Evolutionary conservation across 2,329 filamentous ascomycete genomes (phyloP).

Genomic region (Paraphaeosphaeria minitans): DNA sequence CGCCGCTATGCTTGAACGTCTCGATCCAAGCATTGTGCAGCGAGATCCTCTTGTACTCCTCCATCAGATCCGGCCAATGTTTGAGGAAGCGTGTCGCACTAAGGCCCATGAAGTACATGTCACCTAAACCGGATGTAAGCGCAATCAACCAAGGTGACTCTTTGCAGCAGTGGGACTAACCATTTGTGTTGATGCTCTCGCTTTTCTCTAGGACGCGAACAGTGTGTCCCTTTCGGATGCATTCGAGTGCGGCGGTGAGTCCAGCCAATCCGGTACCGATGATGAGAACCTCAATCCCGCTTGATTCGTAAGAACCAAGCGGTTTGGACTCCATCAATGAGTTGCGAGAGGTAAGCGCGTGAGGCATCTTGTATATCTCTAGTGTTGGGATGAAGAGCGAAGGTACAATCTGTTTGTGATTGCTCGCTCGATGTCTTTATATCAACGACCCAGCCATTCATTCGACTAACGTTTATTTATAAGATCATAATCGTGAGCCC

Average conservation of each 20-base stretch:
- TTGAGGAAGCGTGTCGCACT: conserved; percentile 61
- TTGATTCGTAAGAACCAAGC: conserved; percentile 57
- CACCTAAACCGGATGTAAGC: conserved; percentile 46
- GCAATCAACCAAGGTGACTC: conserved; percentile 7
- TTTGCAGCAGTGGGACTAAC: conserved; percentile 32
- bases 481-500: background rate
- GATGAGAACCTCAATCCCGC: conserved; percentile 48
- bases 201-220: conserved; percentile 52
- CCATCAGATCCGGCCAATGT: conserved; percentile 60
- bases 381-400: conserved; percentile 3
- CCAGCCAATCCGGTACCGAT: conserved; percentile 48
- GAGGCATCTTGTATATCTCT: conserved; percentile 36
- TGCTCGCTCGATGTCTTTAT: conserved; percentile 9
- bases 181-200: conserved; percentile 57
- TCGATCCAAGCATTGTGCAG: conserved; percentile 62
- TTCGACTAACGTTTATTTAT: conserved; percentile 2
- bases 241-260: conserved; percentile 46
- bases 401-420: conserved; percentile 31
- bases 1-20: conserved; percentile 60
- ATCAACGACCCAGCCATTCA: background rate
- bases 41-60: conserved; percentile 58
- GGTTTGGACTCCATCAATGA: conserved; percentile 55
- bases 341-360: conserved; percentile 54
- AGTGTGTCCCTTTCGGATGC: conserved; percentile 48
- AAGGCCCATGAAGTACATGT: conserved; percentile 66